Percentiles rank a stretch among this genome's conserved stretches.
phyloP scores from a whole-genome alignment of 2,329 filamentous ascomycete genomes.

The Colletotrichum cereale region DNA sequence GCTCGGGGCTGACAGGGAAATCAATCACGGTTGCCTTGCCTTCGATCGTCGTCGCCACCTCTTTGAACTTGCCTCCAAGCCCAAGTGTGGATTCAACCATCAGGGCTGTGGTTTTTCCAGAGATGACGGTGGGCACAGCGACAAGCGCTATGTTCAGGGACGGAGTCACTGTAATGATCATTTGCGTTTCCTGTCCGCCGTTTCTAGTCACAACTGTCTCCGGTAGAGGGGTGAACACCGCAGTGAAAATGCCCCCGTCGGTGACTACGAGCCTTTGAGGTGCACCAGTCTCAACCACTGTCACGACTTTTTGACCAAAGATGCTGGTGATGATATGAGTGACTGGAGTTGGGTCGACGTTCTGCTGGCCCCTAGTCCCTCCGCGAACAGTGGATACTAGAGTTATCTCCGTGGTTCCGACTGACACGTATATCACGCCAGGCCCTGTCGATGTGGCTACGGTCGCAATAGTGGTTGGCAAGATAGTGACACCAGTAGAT shows the following conservation, averaged over 20 bases:
- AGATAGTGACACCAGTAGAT: slow-evolving; percentile 15
- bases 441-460: neutral
- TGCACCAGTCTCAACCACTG: slow-evolving; percentile 27
- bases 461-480: slow-evolving; percentile 12
- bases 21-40: slow-evolving; percentile 23
- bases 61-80: neutral
- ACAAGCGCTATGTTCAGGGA: slow-evolving; percentile 9
- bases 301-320: slow-evolving; percentile 40
- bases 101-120: neutral
- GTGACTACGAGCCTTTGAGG: slow-evolving; percentile 36
- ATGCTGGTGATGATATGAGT: slow-evolving; percentile 44
- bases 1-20: slow-evolving; percentile 1
- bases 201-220: slow-evolving; percentile 20
- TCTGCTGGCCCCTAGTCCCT: slow-evolving; percentile 18
- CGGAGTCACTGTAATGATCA: slow-evolving; percentile 37
- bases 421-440: slow-evolving; percentile 28
- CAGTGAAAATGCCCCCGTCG: slow-evolving; percentile 29
- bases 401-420: slow-evolving; percentile 44
- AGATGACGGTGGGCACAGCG: slow-evolving; percentile 16
- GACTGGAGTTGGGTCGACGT: slow-evolving; percentile 33
- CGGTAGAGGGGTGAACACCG: slow-evolving; percentile 16
- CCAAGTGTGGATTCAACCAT: slow-evolving; percentile 9
- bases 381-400: slow-evolving; percentile 37
- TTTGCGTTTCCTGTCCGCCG: slow-evolving; percentile 28
- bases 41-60: slow-evolving; percentile 8